phyloP scores from a whole-genome alignment of 768 basidiomycete species.

The Mycena latifolia region DNA sequence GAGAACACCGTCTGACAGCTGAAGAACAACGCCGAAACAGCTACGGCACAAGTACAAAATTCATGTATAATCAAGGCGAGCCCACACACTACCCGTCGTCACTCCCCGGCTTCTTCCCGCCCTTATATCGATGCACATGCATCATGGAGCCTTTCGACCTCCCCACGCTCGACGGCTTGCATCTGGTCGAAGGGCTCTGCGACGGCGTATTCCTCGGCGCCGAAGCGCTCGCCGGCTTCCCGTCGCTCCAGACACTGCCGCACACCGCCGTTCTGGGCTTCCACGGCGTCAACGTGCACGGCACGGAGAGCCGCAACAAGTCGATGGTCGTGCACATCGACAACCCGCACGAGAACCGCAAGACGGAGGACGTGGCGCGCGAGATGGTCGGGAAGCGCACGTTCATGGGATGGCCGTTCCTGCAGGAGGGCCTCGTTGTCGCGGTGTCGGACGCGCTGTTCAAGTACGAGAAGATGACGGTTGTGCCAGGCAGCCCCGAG shows the following conservation, averaged over 20 bases:
- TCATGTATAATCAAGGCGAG: conserved; percentile 74
- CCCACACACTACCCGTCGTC: conserved; percentile 89
- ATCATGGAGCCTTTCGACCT: conserved; percentile 87
- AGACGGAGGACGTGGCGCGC: conserved; percentile 79
- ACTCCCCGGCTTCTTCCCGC: conserved; percentile 94
- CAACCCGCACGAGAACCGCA: conserved; percentile 76
- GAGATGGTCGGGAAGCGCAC: conserved; percentile 81
- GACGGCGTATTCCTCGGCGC: conserved; percentile 91
- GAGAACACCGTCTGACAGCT: conserved; percentile 79
- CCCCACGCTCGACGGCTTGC: conserved; percentile 87
- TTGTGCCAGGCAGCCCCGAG: conserved; percentile 62
- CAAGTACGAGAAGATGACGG: conserved; percentile 81
- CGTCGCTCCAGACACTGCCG: conserved; percentile 91
- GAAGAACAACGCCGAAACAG: conserved; percentile 85
- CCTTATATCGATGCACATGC: conserved; percentile 84
- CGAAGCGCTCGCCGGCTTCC: conserved; percentile 94
- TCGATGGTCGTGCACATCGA: conserved; percentile 92
- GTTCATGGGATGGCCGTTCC: conserved; percentile 94
- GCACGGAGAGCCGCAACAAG: conserved; percentile 90
- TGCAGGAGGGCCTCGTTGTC: conserved; percentile 91
- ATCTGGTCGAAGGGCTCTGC: conserved; percentile 87
- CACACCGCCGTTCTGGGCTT: conserved; percentile 80
- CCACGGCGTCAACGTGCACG: conserved; percentile 95
- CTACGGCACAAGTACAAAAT: conserved; percentile 85
- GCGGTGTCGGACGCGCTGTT: conserved; percentile 89